Conservation (phyloP, 306 rosid genomes). For the Abrus precatorius region DNA sequence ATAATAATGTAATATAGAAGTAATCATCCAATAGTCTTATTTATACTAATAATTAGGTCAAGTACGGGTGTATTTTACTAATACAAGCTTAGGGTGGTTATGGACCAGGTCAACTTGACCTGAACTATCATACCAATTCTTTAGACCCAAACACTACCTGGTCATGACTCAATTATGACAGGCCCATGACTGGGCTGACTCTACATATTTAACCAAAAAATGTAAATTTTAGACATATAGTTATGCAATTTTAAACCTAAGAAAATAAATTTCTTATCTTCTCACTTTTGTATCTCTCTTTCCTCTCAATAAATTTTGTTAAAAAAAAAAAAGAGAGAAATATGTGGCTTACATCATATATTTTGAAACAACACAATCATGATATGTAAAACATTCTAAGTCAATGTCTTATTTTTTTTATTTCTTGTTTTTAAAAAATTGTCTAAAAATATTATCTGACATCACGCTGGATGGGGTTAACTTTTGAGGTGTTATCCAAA, state of each 20-base stretch:
- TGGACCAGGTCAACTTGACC: not conserved
- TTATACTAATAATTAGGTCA: not conserved
- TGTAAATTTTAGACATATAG: not conserved
- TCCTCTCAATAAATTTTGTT: not conserved
- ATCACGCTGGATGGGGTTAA: not conserved
- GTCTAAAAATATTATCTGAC: not conserved
- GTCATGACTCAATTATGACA: not conserved
- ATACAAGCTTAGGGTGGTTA: not conserved
- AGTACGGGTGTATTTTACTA: slow-evolving; percentile 1
- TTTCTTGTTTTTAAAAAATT: not conserved
- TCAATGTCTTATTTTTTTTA: not conserved
- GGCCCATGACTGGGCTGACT: not conserved
- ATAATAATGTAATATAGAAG: not conserved
- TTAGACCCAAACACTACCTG: not conserved
- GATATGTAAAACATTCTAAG: not conserved
- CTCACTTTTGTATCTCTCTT: not conserved
- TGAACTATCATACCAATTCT: not conserved
- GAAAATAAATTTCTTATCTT: not conserved
- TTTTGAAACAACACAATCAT: not conserved
- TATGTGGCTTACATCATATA: not conserved
- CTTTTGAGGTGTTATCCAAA: not conserved
- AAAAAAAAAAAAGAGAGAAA: too few species aligned
- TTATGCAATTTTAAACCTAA: not conserved
- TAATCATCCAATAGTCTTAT: not conserved
- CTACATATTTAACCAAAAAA: not conserved